Percentiles rank a stretch among this genome's conserved stretches.
phyloP scores from a whole-genome alignment of 1,139 yeast species.

The Debaryomycetaceae sp. region DNA sequence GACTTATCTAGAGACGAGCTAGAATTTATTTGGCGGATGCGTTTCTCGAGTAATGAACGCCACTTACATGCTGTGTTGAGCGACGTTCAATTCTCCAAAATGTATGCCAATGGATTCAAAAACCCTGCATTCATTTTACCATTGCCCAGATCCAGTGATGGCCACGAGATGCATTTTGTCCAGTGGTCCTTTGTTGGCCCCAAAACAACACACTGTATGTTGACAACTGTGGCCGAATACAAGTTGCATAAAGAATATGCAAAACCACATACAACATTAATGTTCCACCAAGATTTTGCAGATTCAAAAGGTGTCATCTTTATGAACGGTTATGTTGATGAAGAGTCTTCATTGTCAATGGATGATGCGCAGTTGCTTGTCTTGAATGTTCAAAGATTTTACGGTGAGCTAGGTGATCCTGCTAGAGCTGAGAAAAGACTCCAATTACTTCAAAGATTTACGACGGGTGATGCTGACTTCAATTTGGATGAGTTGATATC shows the following conservation, averaged over 20 bases:
- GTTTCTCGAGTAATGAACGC: slow-evolving; percentile 63
- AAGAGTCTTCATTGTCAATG: slow-evolving; percentile 58
- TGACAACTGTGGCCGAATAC: slow-evolving; percentile 90
- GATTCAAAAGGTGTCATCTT: slow-evolving; percentile 63
- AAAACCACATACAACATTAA: slow-evolving; percentile 88
- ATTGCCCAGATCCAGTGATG: slow-evolving; percentile 55
- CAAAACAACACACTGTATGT: slow-evolving; percentile 79
- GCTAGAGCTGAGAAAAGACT: slow-evolving; percentile 48
- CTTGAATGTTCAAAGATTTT: slow-evolving; percentile 82
- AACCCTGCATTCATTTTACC: slow-evolving; percentile 78
- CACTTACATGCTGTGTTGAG: slow-evolving; percentile 65
- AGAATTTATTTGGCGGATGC: slow-evolving; percentile 85
- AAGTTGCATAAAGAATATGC: slow-evolving; percentile 90
- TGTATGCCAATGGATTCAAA: slow-evolving; percentile 65
- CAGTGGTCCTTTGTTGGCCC: slow-evolving; percentile 95
- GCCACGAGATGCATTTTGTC: slow-evolving; percentile 80
- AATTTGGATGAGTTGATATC: slow-evolving; percentile 62
- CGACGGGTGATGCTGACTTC: slow-evolving; percentile 62
- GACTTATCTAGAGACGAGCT: slow-evolving; percentile 62
- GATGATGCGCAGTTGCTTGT: slow-evolving; percentile 79
- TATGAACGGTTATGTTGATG: slow-evolving; percentile 85
- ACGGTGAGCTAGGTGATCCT: slow-evolving; percentile 57
- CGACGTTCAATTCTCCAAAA: slow-evolving; percentile 51
- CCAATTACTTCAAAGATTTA: slow-evolving; percentile 62
- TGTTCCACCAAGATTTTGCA: slow-evolving; percentile 79